Evolutionary conservation across 2,329 filamentous ascomycete genomes (phyloP).

Genomic region (Cladosporium oxysporum): DNA sequence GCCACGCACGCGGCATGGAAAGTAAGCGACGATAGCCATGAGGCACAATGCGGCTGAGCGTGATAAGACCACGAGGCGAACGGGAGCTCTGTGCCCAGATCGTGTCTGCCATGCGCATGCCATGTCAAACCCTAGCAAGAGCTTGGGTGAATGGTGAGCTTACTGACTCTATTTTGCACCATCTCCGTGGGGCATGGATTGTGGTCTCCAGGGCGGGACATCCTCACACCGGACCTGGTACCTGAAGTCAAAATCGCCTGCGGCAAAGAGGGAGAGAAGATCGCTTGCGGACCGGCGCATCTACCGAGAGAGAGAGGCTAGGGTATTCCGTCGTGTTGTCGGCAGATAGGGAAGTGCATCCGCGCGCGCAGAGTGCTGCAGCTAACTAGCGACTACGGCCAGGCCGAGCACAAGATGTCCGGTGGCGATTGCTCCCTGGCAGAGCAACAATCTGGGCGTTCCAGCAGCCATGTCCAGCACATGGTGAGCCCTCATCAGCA

Average conservation of each 20-base stretch:
- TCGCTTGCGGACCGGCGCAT: slow-evolving; percentile 1
- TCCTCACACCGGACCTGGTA: neutral
- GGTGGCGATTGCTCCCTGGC: neutral
- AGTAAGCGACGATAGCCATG: slow-evolving; percentile 1
- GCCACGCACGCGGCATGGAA: slow-evolving; percentile 13
- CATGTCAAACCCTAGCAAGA: neutral
- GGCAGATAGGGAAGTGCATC: slow-evolving; percentile 5
- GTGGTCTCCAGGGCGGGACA: neutral
- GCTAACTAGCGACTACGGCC: neutral
- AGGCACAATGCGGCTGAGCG: neutral
- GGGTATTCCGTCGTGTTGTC: neutral
- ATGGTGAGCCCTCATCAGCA: neutral
- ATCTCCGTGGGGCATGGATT: neutral
- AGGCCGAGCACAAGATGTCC: neutral
- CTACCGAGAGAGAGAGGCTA: neutral
- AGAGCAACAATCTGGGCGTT: neutral
- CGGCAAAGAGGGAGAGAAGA: neutral
- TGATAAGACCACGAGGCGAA: slow-evolving; percentile 3
- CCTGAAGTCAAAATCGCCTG: neutral
- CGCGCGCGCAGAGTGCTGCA: neutral
- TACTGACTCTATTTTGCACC: neutral
- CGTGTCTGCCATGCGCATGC: neutral
- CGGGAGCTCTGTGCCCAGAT: neutral
- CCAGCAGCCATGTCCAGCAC: neutral
- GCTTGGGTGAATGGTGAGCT: neutral